These are phyloP conservation scores for Cladosporium sp. DNA, from an alignment of 2,329 filamentous ascomycete genomes.

Conservation along the genomic window DNA sequence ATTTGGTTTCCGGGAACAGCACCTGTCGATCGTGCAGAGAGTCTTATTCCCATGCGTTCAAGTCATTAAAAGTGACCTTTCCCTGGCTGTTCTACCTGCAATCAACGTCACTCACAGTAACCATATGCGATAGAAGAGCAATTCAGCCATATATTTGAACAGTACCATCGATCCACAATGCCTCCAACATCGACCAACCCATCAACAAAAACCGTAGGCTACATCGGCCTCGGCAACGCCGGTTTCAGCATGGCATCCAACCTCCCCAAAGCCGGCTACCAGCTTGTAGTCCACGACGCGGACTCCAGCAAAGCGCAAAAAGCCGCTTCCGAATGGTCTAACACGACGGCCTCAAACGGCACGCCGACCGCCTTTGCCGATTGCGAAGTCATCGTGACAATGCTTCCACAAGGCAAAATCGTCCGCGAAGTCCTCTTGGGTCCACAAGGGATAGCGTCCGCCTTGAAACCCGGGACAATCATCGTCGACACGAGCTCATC, in stretches of 20 bases:
- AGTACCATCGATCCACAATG: neutral
- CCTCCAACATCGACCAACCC: constrained; percentile 6
- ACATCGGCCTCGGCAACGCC: constrained; percentile 33
- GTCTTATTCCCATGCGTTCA: neutral
- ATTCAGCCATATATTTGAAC: neutral
- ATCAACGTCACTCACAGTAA: too few relatives aligned
- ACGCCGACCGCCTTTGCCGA: constrained; percentile 27
- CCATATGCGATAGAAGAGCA: too few relatives aligned
- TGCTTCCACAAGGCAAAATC: constrained; percentile 34
- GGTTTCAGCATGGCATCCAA: constrained; percentile 33
- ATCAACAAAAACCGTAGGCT: constrained; percentile 27
- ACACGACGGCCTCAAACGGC: constrained; percentile 27
- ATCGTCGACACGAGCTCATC: constrained; percentile 34
- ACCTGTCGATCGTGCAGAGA: constrained; percentile 2
- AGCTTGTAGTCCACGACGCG: constrained; percentile 29
- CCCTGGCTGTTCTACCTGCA: too few relatives aligned
- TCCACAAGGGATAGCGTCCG: constrained; percentile 26
- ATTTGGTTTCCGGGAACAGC: neutral
- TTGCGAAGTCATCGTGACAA: constrained; percentile 32
- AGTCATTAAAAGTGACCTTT: too few relatives aligned
- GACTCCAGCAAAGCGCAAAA: constrained; percentile 23
- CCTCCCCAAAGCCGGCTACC: constrained; percentile 30
- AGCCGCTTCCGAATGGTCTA: constrained; percentile 24
- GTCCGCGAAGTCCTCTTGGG: constrained; percentile 30
- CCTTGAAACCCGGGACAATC: constrained; percentile 29